These are phyloP conservation scores for Lithocarpus polystachyus DNA, from an alignment of 306 rosid genomes.

Conservation along the genomic window DNA sequence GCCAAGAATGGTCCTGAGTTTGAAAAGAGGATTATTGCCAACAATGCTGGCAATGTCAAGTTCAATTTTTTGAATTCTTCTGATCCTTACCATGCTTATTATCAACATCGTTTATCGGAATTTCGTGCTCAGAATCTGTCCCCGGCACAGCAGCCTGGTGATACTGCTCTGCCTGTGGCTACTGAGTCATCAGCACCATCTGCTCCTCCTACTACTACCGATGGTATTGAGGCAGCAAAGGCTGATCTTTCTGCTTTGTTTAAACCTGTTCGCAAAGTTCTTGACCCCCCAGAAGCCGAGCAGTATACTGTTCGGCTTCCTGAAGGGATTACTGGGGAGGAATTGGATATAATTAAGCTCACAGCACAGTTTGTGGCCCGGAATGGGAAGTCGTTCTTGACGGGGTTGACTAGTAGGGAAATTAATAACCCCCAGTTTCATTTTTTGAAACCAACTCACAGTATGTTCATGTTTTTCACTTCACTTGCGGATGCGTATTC, in stretches of 20 bases:
- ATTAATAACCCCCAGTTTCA: conserved; percentile 87
- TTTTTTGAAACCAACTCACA: conserved; percentile 92
- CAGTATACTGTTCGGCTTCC: conserved; percentile 93
- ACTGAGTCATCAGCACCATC: conserved; percentile 14
- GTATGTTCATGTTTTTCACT: conserved; percentile 93
- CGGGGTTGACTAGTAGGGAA: conserved; percentile 91
- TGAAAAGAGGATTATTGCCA: conserved; percentile 84
- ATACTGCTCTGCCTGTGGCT: conserved; percentile 38
- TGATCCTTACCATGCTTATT: conserved; percentile 87
- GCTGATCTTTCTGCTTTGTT: conserved; percentile 65
- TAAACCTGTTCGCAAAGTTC: conserved; percentile 61
- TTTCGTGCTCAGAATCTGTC: conserved; percentile 77
- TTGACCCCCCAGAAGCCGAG: conserved; percentile 93
- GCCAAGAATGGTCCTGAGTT: conserved; percentile 90
- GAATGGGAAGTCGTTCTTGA: conserved; percentile 89
- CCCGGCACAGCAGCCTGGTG: conserved; percentile 47
- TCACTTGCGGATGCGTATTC: conserved; percentile 95
- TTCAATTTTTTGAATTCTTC: conserved; percentile 69
- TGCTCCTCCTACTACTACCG: conserved; percentile 29
- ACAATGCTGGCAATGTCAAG: conserved; percentile 72
- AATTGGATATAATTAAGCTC: conserved; percentile 89
- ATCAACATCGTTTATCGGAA: conserved; percentile 83
- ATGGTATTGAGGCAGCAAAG: conserved; percentile 52
- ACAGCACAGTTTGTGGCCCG: conserved; percentile 96
- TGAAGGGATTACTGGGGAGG: conserved; percentile 94